Evolutionary conservation across 768 basidiomycete species (phyloP), one percentile per base, ranked within the genome.

Genomic region (Suillus cothurnatus): DNA sequence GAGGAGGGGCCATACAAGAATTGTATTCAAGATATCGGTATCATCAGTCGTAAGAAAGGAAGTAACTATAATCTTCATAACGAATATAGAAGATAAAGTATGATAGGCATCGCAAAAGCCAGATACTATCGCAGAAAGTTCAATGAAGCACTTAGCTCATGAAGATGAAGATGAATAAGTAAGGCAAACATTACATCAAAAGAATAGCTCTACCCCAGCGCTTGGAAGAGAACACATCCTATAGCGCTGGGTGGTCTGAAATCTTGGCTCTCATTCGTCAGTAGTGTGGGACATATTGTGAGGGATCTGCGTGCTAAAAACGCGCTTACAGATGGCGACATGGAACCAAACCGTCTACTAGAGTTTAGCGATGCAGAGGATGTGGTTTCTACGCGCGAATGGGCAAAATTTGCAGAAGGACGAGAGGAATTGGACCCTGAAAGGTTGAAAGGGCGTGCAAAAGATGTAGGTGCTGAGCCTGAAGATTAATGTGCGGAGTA

Each of bases 391-490:
- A 74, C 72, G 3, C 79, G 72, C 28, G 85, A 85, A 59, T 78
- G 77, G 1, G 58, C 58, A 6, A 39, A 59, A 39, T 41, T 41
- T 41, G 78, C 80, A 43, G 86, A 86, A 17, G 82, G 85, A 2
- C 81, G 78, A 2, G 88, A 88, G 2, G 87, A 88, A 63, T 72
- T 79, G 6, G 90, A 90, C 61, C 85, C 81, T 34, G 79, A 69
- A 19, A 82, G 82, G 50, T 77, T 77, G 32, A 79, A 76, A 23
- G 79, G 74, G 32, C 82, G 81, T 9, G 77, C 79, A 7, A 81
- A 75, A 3, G 86, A 84, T 8, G 81, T 76, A 7, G 86, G 79
- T 11, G 81, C 84, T 9, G 89, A 89, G 53, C 85, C 84, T 31
- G 83, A 78, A 41, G 39, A 61, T 1, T 86, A 85, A 53, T 81